Conservation (phyloP, 768 basidiomycete species). For the Lentinus tigrinus region DNA sequence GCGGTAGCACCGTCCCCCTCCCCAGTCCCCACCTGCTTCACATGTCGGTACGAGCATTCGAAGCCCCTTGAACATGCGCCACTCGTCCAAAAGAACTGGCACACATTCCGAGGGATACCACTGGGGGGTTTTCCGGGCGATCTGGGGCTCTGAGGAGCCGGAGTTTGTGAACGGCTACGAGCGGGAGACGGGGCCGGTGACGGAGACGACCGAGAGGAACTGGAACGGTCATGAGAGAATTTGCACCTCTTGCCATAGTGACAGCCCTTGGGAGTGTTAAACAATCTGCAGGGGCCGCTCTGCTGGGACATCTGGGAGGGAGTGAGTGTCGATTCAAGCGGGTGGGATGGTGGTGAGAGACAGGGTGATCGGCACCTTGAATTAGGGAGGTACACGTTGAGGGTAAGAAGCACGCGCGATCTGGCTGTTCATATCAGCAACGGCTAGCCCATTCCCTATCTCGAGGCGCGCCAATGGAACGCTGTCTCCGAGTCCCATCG, state of each 20-base stretch:
- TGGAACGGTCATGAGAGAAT: slow-evolving; percentile 8
- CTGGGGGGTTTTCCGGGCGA: not conserved
- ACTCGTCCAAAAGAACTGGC: slow-evolving; percentile 28
- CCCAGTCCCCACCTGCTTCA: not conserved
- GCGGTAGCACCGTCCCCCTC: not conserved
- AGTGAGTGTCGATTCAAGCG: too few species aligned
- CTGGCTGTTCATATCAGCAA: slow-evolving; percentile 7
- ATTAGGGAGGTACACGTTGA: slow-evolving; percentile 10
- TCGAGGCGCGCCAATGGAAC: slow-evolving; percentile 7
- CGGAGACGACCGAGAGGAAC: not conserved
- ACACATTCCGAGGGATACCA: slow-evolving; percentile 24
- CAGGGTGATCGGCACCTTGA: slow-evolving; percentile 8
- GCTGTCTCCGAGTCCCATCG: slow-evolving; percentile 10
- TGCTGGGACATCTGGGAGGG: slow-evolving; percentile 1
- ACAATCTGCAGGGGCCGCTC: not conserved
- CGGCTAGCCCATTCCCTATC: slow-evolving; percentile 9
- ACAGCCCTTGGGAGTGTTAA: not conserved
- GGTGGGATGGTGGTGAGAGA: not conserved
- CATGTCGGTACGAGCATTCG: slow-evolving; percentile 29
- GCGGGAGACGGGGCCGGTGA: not conserved
- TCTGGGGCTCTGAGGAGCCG: not conserved
- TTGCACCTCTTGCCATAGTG: slow-evolving; percentile 12
- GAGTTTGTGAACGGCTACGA: slow-evolving; percentile 4
- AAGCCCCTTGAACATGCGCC: slow-evolving; percentile 26
- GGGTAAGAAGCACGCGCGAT: slow-evolving; percentile 5